A percentile compares a stretch with the other conserved stretches of the same genome.
These are phyloP conservation scores for Coprinopsis marcescibilis DNA, from an alignment of 768 basidiomycete genomes.

Conservation along the genomic window DNA sequence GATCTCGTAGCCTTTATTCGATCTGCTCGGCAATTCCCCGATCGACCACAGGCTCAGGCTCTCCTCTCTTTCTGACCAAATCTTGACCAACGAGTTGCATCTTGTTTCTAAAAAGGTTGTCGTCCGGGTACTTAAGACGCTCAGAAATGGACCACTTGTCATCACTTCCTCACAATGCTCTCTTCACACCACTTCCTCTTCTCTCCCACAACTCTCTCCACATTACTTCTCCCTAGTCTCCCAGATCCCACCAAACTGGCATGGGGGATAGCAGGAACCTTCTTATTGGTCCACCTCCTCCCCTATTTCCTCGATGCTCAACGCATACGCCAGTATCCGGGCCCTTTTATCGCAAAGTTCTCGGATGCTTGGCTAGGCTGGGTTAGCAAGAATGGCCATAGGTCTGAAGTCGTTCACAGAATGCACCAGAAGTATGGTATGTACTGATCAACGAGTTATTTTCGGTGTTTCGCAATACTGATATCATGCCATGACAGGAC, in stretches of 20 bases:
- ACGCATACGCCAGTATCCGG: conserved; percentile 57
- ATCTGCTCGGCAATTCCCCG: not conserved
- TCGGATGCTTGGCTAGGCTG: conserved; percentile 71
- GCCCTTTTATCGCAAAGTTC: conserved; percentile 66
- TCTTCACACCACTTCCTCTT: too few species aligned
- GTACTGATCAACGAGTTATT: conserved; percentile 11
- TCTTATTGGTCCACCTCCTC: conserved; percentile 33
- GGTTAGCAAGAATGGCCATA: conserved; percentile 60
- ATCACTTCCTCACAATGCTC: too few species aligned
- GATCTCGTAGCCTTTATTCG: not conserved
- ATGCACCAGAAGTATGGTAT: conserved; percentile 71
- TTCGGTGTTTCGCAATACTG: too few species aligned
- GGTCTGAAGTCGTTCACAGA: conserved; percentile 68
- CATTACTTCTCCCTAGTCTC: not conserved
- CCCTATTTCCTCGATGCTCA: conserved; percentile 56
- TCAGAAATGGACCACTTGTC: not conserved
- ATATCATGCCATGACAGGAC: conserved; percentile 33
- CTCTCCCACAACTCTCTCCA: too few species aligned
- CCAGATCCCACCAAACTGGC: not conserved
- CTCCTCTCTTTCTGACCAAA: not conserved
- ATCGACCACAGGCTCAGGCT: not conserved
- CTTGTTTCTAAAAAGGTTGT: conserved; percentile 3
- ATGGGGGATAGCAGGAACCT: conserved; percentile 16
- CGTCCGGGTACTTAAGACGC: conserved; percentile 4
- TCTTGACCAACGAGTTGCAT: not conserved